Evolutionary conservation across 2,329 filamentous ascomycete species (phyloP).

Genomic region (Hymenoscyphus repandus): DNA sequence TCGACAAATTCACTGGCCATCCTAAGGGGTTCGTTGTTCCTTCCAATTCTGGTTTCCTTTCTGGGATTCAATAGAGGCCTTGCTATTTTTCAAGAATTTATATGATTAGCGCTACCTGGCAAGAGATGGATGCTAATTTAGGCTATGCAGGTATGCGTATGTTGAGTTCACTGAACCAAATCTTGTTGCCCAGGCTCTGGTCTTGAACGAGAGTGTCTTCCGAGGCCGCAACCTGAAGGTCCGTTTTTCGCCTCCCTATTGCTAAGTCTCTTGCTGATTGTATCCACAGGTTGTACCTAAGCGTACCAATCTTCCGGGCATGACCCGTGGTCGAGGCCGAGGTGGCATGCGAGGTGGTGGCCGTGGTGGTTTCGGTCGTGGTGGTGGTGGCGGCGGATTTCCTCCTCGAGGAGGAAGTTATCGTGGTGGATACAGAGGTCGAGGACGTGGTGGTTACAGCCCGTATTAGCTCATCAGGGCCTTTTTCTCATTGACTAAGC

Average conservation of each 20-base stretch:
- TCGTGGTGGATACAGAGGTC: slow-evolving; percentile 53
- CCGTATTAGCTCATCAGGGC: slow-evolving; percentile 49
- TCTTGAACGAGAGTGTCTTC: slow-evolving; percentile 94
- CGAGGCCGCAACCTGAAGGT: slow-evolving; percentile 96
- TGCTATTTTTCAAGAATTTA: slow-evolving; percentile 21
- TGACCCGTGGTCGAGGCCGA: slow-evolving; percentile 71
- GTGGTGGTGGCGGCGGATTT: slow-evolving; percentile 40
- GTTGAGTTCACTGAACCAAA: slow-evolving; percentile 96
- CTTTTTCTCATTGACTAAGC: background rate
- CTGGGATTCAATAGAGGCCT: background rate
- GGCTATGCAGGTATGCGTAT: slow-evolving; percentile 77
- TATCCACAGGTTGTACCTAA: slow-evolving; percentile 71
- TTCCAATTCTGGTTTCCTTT: slow-evolving; percentile 21
- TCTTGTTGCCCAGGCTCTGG: slow-evolving; percentile 86
- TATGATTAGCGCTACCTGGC: slow-evolving; percentile 47
- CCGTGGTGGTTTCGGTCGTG: slow-evolving; percentile 43
- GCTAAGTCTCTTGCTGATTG: slow-evolving; percentile 8
- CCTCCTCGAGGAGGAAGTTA: slow-evolving; percentile 44
- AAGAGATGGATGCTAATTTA: slow-evolving; percentile 46
- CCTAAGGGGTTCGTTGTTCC: slow-evolving; percentile 81
- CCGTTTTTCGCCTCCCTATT: slow-evolving; percentile 19
- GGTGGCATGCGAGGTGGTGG: slow-evolving; percentile 43
- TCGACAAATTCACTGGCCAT: slow-evolving; percentile 98
- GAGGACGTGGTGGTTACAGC: slow-evolving; percentile 56
- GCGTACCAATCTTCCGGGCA: slow-evolving; percentile 92